phyloP scores from a whole-genome alignment of 257 asterid species.

The Solanum microdontum region DNA sequence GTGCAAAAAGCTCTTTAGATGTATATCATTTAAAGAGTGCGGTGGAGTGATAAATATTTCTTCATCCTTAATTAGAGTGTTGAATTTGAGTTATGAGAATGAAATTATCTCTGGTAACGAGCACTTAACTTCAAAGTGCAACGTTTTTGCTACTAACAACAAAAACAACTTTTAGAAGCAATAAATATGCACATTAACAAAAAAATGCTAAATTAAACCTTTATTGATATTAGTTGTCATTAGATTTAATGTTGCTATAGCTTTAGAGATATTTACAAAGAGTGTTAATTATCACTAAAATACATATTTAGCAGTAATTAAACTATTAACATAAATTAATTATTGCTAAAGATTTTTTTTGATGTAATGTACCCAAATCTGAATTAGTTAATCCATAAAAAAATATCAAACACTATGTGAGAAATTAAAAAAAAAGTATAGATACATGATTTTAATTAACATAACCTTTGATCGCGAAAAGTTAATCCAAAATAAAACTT shows the following conservation, averaged over 20 bases:
- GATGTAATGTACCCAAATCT: background rate
- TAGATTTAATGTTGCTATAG: too few relatives aligned
- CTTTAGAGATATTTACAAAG: too few relatives aligned
- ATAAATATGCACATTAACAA: too few relatives aligned
- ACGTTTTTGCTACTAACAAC: background rate
- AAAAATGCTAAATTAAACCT: background rate
- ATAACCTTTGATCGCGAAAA: background rate
- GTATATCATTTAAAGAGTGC: background rate
- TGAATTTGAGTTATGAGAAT: background rate
- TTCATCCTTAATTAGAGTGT: background rate
- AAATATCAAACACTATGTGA: background rate
- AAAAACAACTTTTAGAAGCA: too few relatives aligned
- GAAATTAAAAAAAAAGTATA: background rate
- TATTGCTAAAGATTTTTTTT: too few relatives aligned
- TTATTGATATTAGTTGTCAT: too few relatives aligned
- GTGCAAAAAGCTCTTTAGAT: background rate
- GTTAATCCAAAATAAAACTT: background rate
- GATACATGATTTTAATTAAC: background rate
- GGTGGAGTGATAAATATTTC: background rate
- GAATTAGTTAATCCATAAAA: accelerated
- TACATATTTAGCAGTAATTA: too few relatives aligned
- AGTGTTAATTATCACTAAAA: background rate
- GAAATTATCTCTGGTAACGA: background rate
- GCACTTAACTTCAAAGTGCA: background rate
- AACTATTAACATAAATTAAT: too few relatives aligned